Evolutionary conservation across 768 basidiomycete species (phyloP), one percentile per base, ranked within the genome.

Genomic region (Dentipellis fragilis): DNA sequence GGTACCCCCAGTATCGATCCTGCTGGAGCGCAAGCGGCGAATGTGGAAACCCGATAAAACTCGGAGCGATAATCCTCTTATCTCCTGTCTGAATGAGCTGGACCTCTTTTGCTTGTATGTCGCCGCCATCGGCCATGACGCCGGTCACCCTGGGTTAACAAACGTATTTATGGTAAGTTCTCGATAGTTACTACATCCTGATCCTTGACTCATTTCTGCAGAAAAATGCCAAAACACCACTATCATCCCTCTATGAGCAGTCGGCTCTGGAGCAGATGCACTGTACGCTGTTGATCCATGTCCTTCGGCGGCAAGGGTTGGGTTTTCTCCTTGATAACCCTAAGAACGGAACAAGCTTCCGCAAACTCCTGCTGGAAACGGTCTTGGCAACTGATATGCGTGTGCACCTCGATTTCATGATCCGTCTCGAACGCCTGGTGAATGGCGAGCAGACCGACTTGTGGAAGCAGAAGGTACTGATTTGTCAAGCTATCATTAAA

Each of bases 71-170:
- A 40, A 51, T 16, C 59, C 64, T 2, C 59, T 64, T 5, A 51
- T 67, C 6, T 56, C 62, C 10, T 72, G 70, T 52, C 73, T 88
- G 12, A 74, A 70, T 1, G 80, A 82, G 19, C 76, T 80, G 54
- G 94, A 97, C 64, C 70, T 97, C 12, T 87, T 98, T 63, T 80
- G 88, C 1, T 70, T 97, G 12, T 87, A 87, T 63, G 75, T 99
- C 54, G 93, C 91, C 1, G 94, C 94, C 42, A 92, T 99, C 63
- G 96, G 96, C 0, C 96, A 99, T 66, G 96, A 99, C 68, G 93
- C 92, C 16, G 95, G 92, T 0, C 96, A 99, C 71, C 96, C 96
- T 0, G 96, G 96, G 0, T 80, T 98, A 56, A 88, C 86, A 22
- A 98, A 98, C 66, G 73, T 81, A 12, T 98, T 97, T 71, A 89